These are phyloP conservation scores for Pelargonium cotyledonis DNA, from an alignment of 441 rosid genomes.

Conservation along the genomic window DNA sequence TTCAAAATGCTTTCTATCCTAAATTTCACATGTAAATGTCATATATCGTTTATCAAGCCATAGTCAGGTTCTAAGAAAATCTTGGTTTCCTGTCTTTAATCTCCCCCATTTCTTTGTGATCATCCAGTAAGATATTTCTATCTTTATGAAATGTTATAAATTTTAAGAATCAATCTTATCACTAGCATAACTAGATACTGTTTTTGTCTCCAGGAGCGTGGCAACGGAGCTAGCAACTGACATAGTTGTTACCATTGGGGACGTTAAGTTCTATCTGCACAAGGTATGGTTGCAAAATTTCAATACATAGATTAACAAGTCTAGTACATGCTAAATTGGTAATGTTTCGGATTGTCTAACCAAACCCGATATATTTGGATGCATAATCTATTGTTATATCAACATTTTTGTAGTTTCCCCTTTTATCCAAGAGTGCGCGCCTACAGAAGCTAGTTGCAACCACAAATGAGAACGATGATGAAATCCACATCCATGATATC, in stretches of 20 bases:
- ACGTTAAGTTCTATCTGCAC: slow-evolving; percentile 76
- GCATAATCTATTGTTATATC: slow-evolving; percentile 4
- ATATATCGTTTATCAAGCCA: too few relatives aligned
- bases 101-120: too few relatives aligned
- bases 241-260: slow-evolving; percentile 59
- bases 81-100: too few relatives aligned
- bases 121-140: too few relatives aligned
- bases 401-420: slow-evolving; percentile 64
- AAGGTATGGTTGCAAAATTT: slow-evolving; percentile 40
- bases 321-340: too few relatives aligned
- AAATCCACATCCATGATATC: slow-evolving; percentile 49
- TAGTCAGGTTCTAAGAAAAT: too few relatives aligned
- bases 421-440: slow-evolving; percentile 70
- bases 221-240: slow-evolving; percentile 73
- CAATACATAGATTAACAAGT: too few relatives aligned
- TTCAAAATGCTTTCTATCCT: too few relatives aligned
- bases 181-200: too few relatives aligned
- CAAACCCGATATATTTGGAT: background rate
- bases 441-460: slow-evolving; percentile 57
- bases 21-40: too few relatives aligned
- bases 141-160: background rate
- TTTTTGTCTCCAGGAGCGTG: slow-evolving; percentile 45
- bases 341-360: background rate
- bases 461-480: slow-evolving; percentile 50
- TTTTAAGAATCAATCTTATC: background rate